Conservation (phyloP, 225 moss, liverwort and hornwort species). For the Ulota crispa region DNA sequence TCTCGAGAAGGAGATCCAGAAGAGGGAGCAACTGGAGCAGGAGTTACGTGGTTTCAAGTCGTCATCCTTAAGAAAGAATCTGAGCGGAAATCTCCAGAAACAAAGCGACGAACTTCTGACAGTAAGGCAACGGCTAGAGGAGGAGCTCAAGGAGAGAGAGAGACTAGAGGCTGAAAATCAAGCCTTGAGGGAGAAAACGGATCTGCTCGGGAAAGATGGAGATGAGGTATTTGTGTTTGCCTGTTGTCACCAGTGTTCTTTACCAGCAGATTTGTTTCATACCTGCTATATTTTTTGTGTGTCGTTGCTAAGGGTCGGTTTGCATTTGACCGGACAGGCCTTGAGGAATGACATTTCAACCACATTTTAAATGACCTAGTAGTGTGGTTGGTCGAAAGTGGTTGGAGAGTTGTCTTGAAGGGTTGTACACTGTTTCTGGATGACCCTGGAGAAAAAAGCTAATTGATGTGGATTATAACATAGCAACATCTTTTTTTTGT, state of each 20-base stretch:
- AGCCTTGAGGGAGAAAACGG: conserved; percentile 68
- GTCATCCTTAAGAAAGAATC: conserved; percentile 41
- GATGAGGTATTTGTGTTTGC: conserved; percentile 53
- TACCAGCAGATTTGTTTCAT: background rate
- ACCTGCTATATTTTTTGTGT: background rate
- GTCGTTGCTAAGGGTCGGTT: background rate
- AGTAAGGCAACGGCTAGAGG: conserved; percentile 58
- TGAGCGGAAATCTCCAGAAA: conserved; percentile 53
- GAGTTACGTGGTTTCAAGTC: conserved; percentile 42
- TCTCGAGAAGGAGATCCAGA: conserved; percentile 53
- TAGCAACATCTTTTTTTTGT: background rate
- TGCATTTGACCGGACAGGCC: background rate
- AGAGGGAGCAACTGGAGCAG: conserved; percentile 54
- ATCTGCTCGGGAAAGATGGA: conserved; percentile 62
- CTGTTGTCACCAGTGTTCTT: background rate
- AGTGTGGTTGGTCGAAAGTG: background rate
- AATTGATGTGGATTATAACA: background rate
- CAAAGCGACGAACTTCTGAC: conserved; percentile 65
- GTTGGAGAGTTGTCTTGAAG: background rate
- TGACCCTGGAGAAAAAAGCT: background rate
- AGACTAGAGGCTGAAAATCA: conserved; percentile 57
- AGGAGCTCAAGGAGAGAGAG: conserved; percentile 55
- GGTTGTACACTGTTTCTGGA: background rate
- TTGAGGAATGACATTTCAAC: background rate
- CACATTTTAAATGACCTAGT: background rate